These are phyloP conservation scores for Xylaria flabelliformis DNA, from an alignment of 495 filamentous ascomycete species.

Conservation along the genomic window DNA sequence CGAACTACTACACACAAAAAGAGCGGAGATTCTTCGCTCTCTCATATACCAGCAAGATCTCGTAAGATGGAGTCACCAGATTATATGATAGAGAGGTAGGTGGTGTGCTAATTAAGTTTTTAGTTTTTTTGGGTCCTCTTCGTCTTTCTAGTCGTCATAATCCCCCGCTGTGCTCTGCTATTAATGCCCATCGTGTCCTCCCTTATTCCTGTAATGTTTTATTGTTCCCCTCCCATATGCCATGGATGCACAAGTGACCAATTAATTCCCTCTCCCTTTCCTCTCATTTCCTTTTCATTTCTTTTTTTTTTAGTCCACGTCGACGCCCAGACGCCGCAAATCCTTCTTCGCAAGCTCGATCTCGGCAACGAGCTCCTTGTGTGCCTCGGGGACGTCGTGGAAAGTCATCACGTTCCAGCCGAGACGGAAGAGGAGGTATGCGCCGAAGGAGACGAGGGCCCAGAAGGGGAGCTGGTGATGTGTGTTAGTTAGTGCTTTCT, in stretches of 20 bases:
- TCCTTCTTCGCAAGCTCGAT: slow-evolving; percentile 74
- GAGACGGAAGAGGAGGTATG: slow-evolving; percentile 89
- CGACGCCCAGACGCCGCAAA: slow-evolving; percentile 70
- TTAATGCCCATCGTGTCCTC: neutral
- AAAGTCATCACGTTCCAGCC: slow-evolving; percentile 93
- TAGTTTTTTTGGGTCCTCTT: neutral
- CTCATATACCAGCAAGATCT: neutral
- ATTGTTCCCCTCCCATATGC: neutral
- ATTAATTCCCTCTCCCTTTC: neutral
- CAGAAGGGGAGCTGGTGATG: slow-evolving; percentile 82
- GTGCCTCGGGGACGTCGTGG: slow-evolving; percentile 91
- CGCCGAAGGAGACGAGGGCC: slow-evolving; percentile 88
- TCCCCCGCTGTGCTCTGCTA: neutral
- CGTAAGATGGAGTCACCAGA: neutral
- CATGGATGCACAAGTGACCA: neutral
- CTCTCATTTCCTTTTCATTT: neutral
- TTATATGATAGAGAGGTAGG: neutral
- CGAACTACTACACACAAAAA: neutral
- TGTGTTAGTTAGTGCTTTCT: slow-evolving; percentile 10
- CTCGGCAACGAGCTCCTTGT: slow-evolving; percentile 85
- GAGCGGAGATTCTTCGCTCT: neutral
- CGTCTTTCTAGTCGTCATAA: neutral
- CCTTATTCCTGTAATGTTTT: neutral
- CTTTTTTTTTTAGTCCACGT: slow-evolving; percentile 63
- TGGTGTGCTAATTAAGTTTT: neutral